phyloP scores from a whole-genome alignment of 176 grass and related monocot species.

The Aegilops bicornis region DNA sequence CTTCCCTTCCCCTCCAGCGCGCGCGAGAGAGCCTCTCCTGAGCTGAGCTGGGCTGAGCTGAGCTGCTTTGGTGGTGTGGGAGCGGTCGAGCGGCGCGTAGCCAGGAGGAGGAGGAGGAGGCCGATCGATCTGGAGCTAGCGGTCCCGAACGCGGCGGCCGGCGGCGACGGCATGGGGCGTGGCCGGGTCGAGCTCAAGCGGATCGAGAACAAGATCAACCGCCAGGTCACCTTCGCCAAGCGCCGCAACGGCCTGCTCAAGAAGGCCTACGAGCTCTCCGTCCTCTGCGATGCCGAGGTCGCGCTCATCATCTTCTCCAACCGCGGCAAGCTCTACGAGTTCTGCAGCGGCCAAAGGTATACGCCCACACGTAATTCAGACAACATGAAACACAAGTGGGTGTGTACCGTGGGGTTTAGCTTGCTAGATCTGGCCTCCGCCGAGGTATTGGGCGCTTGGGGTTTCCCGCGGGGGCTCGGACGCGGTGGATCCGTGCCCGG shows the following conservation, averaged over 20 bases:
- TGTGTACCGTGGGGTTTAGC: not conserved
- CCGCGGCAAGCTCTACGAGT: conserved; percentile 93
- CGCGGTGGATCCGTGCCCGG: conserved; percentile 15
- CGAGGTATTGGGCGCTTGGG: too few relatives aligned
- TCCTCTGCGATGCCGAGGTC: conserved; percentile 90
- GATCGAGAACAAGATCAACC: conserved; percentile 99
- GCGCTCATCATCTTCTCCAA: conserved; percentile 96
- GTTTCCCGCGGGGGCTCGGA: not conserved
- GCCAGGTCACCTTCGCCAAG: conserved; percentile 97
- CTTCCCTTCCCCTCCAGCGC: too few relatives aligned
- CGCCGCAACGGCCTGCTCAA: conserved; percentile 84
- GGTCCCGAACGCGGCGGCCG: conserved; percentile 47
- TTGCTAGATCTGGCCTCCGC: not conserved
- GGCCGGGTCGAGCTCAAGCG: conserved; percentile 94
- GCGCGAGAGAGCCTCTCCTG: not conserved
- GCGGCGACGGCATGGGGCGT: conserved; percentile 57
- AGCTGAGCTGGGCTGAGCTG: not conserved
- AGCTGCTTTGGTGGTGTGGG: not conserved
- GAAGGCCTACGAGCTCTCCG: conserved; percentile 96
- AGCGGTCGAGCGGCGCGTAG: not conserved
- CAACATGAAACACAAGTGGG: not conserved
- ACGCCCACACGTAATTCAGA: too few relatives aligned
- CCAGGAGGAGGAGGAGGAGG: too few relatives aligned
- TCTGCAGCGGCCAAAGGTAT: conserved; percentile 78
- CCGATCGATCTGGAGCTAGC: not conserved